Base-by-base conservation (phyloP, 306 rosid genomes). In the Quercus engelmannii region DNA sequence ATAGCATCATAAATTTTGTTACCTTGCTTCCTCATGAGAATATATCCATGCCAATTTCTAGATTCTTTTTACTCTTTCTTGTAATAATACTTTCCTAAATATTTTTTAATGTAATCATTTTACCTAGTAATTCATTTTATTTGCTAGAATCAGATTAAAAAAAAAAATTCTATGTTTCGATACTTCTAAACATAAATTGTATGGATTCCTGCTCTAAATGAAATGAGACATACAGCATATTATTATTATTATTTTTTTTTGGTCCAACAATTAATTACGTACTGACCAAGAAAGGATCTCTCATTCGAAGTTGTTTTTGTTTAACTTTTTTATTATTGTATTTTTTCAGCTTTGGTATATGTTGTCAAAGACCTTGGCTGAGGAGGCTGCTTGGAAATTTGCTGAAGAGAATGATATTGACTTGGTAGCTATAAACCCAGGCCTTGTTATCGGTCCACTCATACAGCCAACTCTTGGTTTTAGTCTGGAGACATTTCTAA, bases 341-440 rank as follows among this genome's bases (percentile, higher is more conserved):
- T 25, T 14, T 21, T 55, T 15, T 1, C 74, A 80, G 87, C 9
- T 17, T 1, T 80, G 81, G 84, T 80, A 76, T 19, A 0, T 14
- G 5, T 76, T 80, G 55, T 77, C 85, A 5, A 85, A 85, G 35
- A 74, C 74, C 6, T 77, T 85, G 52, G 88, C 88, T 10, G 88
- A 85, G 72, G 78, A 85, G 19, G 83, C 80, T 49, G 88, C 88
- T 33, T 77, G 83, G 82, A 81, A 69, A 51, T 85, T 80, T 38
- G 75, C 82, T 2, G 25, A 77, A 26, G 85, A 13, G 23, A 81
- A 78, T 46, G 10, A 7, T 38, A 38, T 38, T 38, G 43, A 38
- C 43, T 38, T 38, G 43, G 43, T 38, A 38, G 43, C 84, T 5
- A 71, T 84, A 5, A 73, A 80, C 20, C 84, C 87, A 5, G 33